These are phyloP conservation scores for Penicillium sp. DNA, from an alignment of 2,329 filamentous ascomycete genomes.

Conservation along the genomic window DNA sequence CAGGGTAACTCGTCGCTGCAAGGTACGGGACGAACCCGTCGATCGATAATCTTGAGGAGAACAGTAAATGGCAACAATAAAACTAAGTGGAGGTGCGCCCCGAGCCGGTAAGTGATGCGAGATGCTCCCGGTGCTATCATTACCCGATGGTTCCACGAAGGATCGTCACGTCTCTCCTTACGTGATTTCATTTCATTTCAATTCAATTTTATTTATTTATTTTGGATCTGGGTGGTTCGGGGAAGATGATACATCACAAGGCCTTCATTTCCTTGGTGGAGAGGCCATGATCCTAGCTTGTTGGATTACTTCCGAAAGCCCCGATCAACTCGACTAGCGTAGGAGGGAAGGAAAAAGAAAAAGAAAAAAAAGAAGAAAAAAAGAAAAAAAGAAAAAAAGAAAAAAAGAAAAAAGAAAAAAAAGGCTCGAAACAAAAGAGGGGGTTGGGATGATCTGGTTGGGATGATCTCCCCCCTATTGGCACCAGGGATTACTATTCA, in stretches of 20 bases:
- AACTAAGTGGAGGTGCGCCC: constrained; percentile 4
- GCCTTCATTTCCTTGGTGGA: neutral
- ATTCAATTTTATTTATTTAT: neutral
- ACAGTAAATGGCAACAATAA: neutral
- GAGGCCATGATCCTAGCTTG: neutral
- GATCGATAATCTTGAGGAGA: constrained; percentile 14
- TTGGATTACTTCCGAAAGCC: constrained; percentile 1
- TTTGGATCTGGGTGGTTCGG: neutral
- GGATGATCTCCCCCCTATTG: neutral
- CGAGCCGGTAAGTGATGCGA: neutral
- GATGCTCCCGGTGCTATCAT: neutral
- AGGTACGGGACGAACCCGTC: constrained; percentile 29
- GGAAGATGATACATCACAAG: constrained; percentile 9
- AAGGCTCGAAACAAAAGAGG: neutral
- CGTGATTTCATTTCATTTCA: neutral
- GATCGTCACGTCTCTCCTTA: constrained; percentile 3
- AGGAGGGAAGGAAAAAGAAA: neutral
- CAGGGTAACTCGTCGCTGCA: constrained; percentile 26
- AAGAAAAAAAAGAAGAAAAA: neutral
- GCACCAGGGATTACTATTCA: no score
- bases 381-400: constrained; percentile 3
- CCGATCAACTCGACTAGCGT: neutral
- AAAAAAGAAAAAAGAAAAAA: constrained; percentile 1
- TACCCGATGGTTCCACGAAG: neutral
- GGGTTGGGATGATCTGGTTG: neutral